These are phyloP conservation scores for Erodium maritimum DNA, from an alignment of 345 rosid species.

Conservation along the genomic window DNA sequence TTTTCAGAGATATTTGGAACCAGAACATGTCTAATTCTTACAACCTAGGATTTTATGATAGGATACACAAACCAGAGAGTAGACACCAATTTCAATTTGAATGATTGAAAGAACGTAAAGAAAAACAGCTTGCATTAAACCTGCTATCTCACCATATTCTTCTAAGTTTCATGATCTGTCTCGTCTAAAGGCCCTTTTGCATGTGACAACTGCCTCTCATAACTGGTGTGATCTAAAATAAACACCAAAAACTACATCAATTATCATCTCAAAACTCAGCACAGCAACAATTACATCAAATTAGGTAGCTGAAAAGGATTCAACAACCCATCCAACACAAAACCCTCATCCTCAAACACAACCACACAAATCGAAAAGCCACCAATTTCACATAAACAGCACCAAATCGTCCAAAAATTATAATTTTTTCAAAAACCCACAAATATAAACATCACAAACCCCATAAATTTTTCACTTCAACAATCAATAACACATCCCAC, in stretches of 20 bases:
- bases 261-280: slow-evolving; percentile 1
- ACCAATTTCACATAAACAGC: not conserved
- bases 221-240: slow-evolving; percentile 30
- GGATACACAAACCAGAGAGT: too few species aligned
- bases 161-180: slow-evolving; percentile 19
- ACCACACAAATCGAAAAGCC: not conserved
- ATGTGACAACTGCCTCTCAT: slow-evolving; percentile 24
- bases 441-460: not conserved
- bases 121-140: slow-evolving; percentile 25
- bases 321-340: not conserved
- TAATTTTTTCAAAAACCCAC: too few species aligned
- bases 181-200: slow-evolving; percentile 29
- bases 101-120: not conserved
- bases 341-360: not conserved
- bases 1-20: not conserved
- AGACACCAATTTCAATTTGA: too few species aligned
- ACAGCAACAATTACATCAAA: not conserved
- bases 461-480: not conserved
- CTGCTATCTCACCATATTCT: slow-evolving; percentile 39
- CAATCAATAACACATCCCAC: not conserved
- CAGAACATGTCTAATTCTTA: not conserved
- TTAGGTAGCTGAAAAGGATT: not conserved
- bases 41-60: not conserved
- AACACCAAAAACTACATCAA: slow-evolving; percentile 15
- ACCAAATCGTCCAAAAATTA: not conserved